Evolutionary conservation across 2,329 filamentous ascomycete species (phyloP), one percentile per base, ranked within the genome.

Genomic region (Xylariaceae sp.): DNA sequence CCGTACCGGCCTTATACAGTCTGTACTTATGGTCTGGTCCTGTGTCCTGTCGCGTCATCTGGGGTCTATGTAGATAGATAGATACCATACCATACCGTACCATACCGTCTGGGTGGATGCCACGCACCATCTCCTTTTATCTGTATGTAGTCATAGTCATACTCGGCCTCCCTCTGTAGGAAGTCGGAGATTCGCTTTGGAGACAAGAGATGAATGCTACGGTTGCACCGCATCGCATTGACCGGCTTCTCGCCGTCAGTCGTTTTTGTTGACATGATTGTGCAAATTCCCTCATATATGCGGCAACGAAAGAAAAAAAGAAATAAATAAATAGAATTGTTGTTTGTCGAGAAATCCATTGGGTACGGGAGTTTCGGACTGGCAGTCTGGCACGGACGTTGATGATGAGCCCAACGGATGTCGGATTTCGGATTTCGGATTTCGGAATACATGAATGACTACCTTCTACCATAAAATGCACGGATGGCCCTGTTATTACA

Each of bases 1-100:
- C 52, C 55, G 52, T 58, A 44, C 52, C 55, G 52, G 53, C 29
- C 40, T 40, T 53, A 40, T 53, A 12, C 19, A 19, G 19, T 19
- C 19, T 44, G 27, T 26, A 8, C 4, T 34, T 45, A 47, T 51
- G 47, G 30, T 46, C 47, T 53, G 42, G 43, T 46, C 42, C 40
- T 31, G 47, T 19, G 19, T 19, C 19, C 19, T 19, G 19, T 19
- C 19, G 19, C 19, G 19, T 19, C 19, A 19, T 2, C 19, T 19
- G 19, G 19, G 19, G 19, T 19, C 19, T 19, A 19, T 1, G 2
- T 19, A 19, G 19, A 19, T 19, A 19, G 19, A 19, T 19, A 19
- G 19, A 19, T 19, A 19, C 19, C 19, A 19, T 19, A 19, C 19
- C 19, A 19, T 19, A 19, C 19, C 19, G 1, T 19, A 19, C 19